Percentiles rank a stretch among this genome's conserved stretches.
These are phyloP conservation scores for Kodamaea sagamina DNA, from an alignment of 805 yeast species.

Conservation along the genomic window DNA sequence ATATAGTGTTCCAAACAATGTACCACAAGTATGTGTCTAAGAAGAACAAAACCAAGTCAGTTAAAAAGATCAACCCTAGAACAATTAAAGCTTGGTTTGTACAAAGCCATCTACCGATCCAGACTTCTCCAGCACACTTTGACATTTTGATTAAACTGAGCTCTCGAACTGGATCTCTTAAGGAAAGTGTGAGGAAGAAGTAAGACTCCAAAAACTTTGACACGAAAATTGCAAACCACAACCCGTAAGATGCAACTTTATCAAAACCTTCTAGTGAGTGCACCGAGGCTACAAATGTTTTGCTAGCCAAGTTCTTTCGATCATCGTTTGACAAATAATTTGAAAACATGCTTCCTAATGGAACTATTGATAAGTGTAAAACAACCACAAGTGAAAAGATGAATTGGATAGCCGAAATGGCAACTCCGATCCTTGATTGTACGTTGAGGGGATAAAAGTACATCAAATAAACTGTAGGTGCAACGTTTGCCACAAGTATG, in stretches of 20 bases:
- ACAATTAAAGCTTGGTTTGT: slow-evolving; percentile 57
- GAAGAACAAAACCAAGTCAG: slow-evolving; percentile 70
- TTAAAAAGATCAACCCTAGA: slow-evolving; percentile 51
- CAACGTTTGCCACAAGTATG: slow-evolving; percentile 45
- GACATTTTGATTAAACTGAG: slow-evolving; percentile 55
- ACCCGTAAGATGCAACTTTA: slow-evolving; percentile 60
- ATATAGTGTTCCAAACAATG: slow-evolving; percentile 73
- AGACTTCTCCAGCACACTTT: slow-evolving; percentile 62
- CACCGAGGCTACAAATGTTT: slow-evolving; percentile 61
- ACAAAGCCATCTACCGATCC: slow-evolving; percentile 57
- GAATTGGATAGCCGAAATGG: slow-evolving; percentile 57
- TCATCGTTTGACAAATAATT: slow-evolving; percentile 29
- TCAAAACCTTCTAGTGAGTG: slow-evolving; percentile 54
- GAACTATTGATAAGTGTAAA: slow-evolving; percentile 59
- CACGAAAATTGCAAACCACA: slow-evolving; percentile 68
- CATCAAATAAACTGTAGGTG: slow-evolving; percentile 58
- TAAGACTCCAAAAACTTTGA: slow-evolving; percentile 78
- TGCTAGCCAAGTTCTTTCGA: slow-evolving; percentile 53
- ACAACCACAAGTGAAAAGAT: slow-evolving; percentile 55
- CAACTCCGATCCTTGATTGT: slow-evolving; percentile 36
- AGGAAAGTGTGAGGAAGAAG: slow-evolving; percentile 70
- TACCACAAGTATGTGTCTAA: slow-evolving; percentile 87
- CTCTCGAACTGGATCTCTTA: slow-evolving; percentile 74
- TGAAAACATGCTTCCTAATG: slow-evolving; percentile 56
- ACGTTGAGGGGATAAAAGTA: slow-evolving; percentile 36